These are phyloP conservation scores for Pleurotus citrinopileatus DNA, from an alignment of 768 basidiomycete species.

Conservation along the genomic window DNA sequence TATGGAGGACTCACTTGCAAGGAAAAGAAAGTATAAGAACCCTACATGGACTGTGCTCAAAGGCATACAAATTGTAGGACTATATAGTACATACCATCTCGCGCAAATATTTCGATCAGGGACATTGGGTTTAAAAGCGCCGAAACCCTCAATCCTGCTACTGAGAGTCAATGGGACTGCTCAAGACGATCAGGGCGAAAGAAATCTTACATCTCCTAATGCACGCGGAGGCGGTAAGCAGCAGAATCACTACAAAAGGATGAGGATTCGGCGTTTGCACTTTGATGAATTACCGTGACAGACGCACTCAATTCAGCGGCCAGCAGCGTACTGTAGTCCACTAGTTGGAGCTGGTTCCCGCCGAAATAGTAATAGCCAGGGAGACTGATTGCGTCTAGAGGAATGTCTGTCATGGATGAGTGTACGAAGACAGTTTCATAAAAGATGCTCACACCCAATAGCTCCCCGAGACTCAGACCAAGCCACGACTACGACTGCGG, in stretches of 20 bases:
- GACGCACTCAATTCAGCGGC: background rate
- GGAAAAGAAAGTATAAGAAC: background rate
- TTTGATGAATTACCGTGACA: too few relatives aligned
- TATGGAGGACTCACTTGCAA: background rate
- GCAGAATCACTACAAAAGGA: background rate
- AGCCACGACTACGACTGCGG: too few relatives aligned
- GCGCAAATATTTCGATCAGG: background rate
- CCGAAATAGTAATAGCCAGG: background rate
- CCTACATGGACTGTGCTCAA: too few relatives aligned
- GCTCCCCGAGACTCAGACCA: too few relatives aligned
- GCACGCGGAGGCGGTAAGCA: background rate
- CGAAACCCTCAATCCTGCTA: background rate
- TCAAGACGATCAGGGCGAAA: too few relatives aligned
- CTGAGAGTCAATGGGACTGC: too few relatives aligned
- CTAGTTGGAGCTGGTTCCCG: background rate
- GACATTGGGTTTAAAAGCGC: background rate
- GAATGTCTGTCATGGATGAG: too few relatives aligned
- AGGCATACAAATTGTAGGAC: background rate
- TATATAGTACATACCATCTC: background rate
- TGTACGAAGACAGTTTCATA: too few relatives aligned
- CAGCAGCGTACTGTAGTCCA: background rate
- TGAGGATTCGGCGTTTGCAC: background rate
- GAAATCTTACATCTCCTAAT: background rate
- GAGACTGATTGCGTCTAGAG: background rate
- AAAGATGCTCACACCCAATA: too few relatives aligned